Base-by-base conservation (phyloP, 108 stramenopile genomes). In the Cafeteria roenbergensis region DNA sequence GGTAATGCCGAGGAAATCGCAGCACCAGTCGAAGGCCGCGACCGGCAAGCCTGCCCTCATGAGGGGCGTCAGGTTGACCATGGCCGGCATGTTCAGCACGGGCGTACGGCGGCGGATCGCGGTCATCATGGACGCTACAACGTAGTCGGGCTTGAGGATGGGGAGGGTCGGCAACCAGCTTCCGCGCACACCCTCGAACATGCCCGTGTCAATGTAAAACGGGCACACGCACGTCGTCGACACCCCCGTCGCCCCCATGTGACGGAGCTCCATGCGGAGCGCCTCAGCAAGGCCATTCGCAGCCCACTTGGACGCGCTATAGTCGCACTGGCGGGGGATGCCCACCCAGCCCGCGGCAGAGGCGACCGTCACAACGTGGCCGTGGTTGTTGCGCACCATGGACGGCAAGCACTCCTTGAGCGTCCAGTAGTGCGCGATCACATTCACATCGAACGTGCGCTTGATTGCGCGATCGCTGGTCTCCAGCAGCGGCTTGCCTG, bases 131-230 rank as follows among this genome's bases (percentile, higher is more conserved):
- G 27, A 38, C 32, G 63, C 48, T 17, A 35, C 75, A 36, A 69
- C 75, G 38, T 68, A 76, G 0, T 68, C 48, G 17, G 75, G 71
- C 60, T 76, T 27, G 6, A 76, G 42, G 28, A 76, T 59, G 24
- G 75, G 75, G 9, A 76, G 52, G n/a, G n/a, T n/a, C n/a, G n/a
- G n/a, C 26, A 76, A 33, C 29, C 60, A n/a, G 36, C 31, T 21
- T 30, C 52, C 36, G 6, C 50, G 55, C 0, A 50, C 71, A 21
- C 71, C 75, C 62, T 71, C 71, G 36, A 76, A 76, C 75, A 76
- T 76, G 36, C 75, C 75, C 20, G 75, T 76, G 51, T 71, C 37
- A 38, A 76, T 76, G 60, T 63, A 76, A 35, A 60, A 72, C n/a
- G 75, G 75, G 50, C 69, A 70, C 12, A 76, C 67, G 22, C 32